Percentiles rank a stretch among this genome's conserved stretches.
phyloP scores from a whole-genome alignment of 2,329 filamentous ascomycete genomes.

The Stachybotrys elegans region DNA sequence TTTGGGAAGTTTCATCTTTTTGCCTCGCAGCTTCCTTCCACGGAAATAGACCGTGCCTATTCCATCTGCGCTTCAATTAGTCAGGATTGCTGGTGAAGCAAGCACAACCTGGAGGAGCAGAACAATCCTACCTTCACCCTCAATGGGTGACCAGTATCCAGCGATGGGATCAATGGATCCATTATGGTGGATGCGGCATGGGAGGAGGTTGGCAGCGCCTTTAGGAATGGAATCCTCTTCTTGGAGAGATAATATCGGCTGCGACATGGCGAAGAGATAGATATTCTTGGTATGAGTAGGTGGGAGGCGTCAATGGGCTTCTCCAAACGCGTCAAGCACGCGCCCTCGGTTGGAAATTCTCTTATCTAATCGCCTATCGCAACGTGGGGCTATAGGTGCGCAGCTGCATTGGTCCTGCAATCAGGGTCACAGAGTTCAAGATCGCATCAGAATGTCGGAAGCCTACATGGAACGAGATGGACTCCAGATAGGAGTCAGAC shows the following conservation, averaged over 20 bases:
- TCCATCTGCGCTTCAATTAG: conserved; percentile 34
- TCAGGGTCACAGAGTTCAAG: no score
- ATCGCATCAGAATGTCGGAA: no score
- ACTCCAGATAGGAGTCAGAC: no score
- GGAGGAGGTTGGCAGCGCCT: conserved; percentile 66
- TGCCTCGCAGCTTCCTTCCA: conserved; percentile 73
- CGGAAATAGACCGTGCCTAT: conserved; percentile 64
- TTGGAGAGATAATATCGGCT: conserved; percentile 37
- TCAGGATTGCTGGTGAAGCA: no score
- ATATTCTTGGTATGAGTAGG: neutral
- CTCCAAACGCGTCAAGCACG: no score
- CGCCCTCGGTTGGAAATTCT: no score
- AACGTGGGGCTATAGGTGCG: no score
- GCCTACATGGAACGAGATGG: no score
- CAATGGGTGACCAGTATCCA: conserved; percentile 65
- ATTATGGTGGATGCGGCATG: conserved; percentile 74
- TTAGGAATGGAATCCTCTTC: conserved; percentile 20
- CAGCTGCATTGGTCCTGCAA: no score
- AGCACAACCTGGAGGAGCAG: no score
- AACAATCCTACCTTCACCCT: conserved; percentile 38
- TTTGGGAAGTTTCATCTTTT: conserved; percentile 60
- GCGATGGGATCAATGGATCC: conserved; percentile 61
- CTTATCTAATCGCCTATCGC: no score
- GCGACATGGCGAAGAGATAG: conserved; percentile 35
- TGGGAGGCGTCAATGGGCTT: no score